phyloP scores from a whole-genome alignment of 1,284 basidiomycete genomes.

The Ganoderma boninense region DNA sequence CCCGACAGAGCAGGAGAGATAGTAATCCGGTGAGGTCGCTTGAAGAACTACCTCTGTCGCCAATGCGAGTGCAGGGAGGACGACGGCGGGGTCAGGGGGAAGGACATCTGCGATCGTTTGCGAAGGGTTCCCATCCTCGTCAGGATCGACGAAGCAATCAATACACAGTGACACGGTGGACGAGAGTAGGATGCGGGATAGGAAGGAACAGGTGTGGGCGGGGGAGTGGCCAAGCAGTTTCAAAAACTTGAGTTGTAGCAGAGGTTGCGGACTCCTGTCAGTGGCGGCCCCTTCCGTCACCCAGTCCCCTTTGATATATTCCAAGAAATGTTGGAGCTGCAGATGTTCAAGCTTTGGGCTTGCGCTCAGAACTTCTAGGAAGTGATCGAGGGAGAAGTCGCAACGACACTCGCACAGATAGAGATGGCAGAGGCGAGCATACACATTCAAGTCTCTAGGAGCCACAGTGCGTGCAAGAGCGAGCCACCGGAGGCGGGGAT shows the following conservation, averaged over 20 bases:
- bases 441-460: not conserved
- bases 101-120: not conserved
- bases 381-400: not conserved
- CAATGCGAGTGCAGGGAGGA: not conserved
- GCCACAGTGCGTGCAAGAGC: not conserved
- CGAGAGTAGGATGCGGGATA: not conserved
- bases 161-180: not conserved
- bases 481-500: not conserved
- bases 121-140: not conserved
- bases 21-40: not conserved
- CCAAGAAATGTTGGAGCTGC: not conserved
- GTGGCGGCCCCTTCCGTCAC: not conserved
- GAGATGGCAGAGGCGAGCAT: not conserved
- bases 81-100: not conserved
- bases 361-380: not conserved
- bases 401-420: not conserved
- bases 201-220: not conserved
- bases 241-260: not conserved
- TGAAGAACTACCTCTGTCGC: not conserved
- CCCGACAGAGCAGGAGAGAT: not conserved
- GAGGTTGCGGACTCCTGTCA: not conserved
- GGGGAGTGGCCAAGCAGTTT: not conserved
- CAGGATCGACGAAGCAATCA: not conserved
- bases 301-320: not conserved
- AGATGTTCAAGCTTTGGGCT: not conserved